A percentile compares a stretch with the other conserved stretches of the same genome.
Conservation (phyloP, 805 yeast species). For the Metschnikowia aberdeeniae region DNA sequence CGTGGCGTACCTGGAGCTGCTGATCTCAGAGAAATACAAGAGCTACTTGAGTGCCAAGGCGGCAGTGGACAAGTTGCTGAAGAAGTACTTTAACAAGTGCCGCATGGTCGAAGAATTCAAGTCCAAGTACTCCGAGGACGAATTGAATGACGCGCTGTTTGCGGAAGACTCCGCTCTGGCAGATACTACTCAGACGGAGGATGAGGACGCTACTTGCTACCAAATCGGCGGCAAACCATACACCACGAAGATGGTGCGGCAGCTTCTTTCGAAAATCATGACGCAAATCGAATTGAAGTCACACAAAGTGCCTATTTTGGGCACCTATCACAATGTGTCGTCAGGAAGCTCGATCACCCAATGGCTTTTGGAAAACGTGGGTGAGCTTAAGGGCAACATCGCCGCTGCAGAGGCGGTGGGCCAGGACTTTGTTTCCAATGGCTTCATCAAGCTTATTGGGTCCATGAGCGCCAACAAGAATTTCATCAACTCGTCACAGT, state of each 20-base stretch:
- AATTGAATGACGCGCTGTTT: slow-evolving; percentile 18
- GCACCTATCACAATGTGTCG: slow-evolving; percentile 59
- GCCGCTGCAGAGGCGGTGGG: slow-evolving; percentile 70
- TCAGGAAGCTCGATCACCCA: slow-evolving; percentile 58
- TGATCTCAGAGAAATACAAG: slow-evolving; percentile 47
- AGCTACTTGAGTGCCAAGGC: slow-evolving; percentile 46
- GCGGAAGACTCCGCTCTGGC: slow-evolving; percentile 1
- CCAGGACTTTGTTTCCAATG: slow-evolving; percentile 60
- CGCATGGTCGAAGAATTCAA: slow-evolving; percentile 66
- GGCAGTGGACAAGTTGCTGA: slow-evolving; percentile 54
- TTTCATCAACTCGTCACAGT: slow-evolving; percentile 72
- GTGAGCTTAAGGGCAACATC: slow-evolving; percentile 41
- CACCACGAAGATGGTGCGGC: slow-evolving; percentile 27
- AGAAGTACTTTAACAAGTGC: slow-evolving; percentile 73
- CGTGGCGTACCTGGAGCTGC: slow-evolving; percentile 55
- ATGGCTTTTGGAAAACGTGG: slow-evolving; percentile 50
- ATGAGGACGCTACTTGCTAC: slow-evolving; percentile 18
- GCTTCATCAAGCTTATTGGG: slow-evolving; percentile 63
- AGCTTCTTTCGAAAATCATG: slow-evolving; percentile 33
- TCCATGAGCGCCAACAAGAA: slow-evolving; percentile 44
- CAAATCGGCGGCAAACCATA: slow-evolving; percentile 31
- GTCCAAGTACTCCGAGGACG: slow-evolving; percentile 44
- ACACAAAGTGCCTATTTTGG: slow-evolving; percentile 64
- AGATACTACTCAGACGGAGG: not conserved
- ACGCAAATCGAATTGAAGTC: slow-evolving; percentile 47